phyloP scores from a whole-genome alignment of 2,329 filamentous ascomycete species.

The Diaporthe velutina region DNA sequence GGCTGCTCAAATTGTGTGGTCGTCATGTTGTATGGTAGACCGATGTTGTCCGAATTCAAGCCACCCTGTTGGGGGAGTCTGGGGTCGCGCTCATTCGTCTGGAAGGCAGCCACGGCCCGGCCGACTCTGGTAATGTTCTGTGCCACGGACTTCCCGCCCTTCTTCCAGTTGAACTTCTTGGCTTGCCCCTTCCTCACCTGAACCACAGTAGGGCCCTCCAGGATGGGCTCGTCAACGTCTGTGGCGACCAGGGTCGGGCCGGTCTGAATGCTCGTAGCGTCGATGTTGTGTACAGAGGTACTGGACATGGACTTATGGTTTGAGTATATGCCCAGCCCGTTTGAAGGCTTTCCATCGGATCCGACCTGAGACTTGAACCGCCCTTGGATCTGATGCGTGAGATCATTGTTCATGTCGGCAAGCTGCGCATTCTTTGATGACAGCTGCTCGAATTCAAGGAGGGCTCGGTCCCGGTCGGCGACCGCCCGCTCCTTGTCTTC shows the following conservation, averaged over 20 bases:
- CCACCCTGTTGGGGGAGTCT: slow-evolving; percentile 58
- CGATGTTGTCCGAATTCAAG: slow-evolving; percentile 73
- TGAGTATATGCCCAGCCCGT: slow-evolving; percentile 71
- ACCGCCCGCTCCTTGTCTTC: slow-evolving; percentile 88
- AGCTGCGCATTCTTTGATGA: slow-evolving; percentile 95
- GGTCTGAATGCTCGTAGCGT: slow-evolving; percentile 67
- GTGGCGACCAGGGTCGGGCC: slow-evolving; percentile 70
- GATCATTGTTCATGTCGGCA: slow-evolving; percentile 93
- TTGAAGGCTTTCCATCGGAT: slow-evolving; percentile 61
- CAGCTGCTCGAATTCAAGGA: slow-evolving; percentile 95
- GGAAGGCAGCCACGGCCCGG: slow-evolving; percentile 84
- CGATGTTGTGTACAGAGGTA: slow-evolving; percentile 63
- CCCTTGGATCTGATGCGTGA: slow-evolving; percentile 94
- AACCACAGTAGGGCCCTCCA: slow-evolving; percentile 90
- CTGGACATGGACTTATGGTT: slow-evolving; percentile 62
- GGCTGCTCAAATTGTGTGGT: slow-evolving; percentile 67
- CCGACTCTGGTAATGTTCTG: slow-evolving; percentile 97
- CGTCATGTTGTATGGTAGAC: slow-evolving; percentile 79
- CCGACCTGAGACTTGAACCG: slow-evolving; percentile 85
- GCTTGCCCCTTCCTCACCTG: slow-evolving; percentile 94
- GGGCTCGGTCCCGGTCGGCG: slow-evolving; percentile 89
- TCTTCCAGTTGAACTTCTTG: slow-evolving; percentile 99
- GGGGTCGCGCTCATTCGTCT: slow-evolving; percentile 45
- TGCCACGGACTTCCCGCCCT: slow-evolving; percentile 91
- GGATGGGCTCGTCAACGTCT: slow-evolving; percentile 75